Evolutionary conservation across 2,329 filamentous ascomycete species (phyloP), one percentile per base, ranked within the genome.

Genomic region (Paraconiothyrium brasiliense): DNA sequence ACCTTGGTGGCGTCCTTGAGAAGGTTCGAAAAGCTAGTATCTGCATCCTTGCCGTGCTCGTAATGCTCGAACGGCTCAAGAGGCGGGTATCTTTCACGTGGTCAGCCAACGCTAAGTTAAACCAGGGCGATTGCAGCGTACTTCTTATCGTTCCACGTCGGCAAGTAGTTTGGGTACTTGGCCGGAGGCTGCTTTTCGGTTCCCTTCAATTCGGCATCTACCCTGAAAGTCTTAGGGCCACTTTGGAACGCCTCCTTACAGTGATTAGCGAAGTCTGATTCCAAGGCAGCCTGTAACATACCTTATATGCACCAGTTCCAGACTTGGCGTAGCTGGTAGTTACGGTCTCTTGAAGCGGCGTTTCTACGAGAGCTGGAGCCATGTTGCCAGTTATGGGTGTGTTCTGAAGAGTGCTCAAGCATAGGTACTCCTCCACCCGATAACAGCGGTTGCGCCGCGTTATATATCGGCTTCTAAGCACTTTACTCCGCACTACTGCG

Each of bases 11-110:
- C 81, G n/a, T 79, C 79, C 41, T 80, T 76, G 2, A 94, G 81
- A 2, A 94, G 86, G 65, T 93, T 90, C 0, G 87, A 85, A 71
- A 90, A 93, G 1, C 82, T 80, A 1, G 86, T 81, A 72, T 94
- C 90, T 50, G 92, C 91, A 68, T 93, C 89, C 70, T 89, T 89
- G 68, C 91, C 92, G 70, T 91, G 91, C 59, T 94, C 91, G 65
- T 87, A 86, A 74, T 93, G 90, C 73, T 90, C 84, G 69, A 93
- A 94, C 0, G 85, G 86, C 64, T 89, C 80, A 8, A 92, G 83
- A 7, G 91, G 89, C 59, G 87, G 84, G 70, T 89, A 91, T 65
- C 79, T 84, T 66, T 69, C 67, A 52, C 70, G 66, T 71, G 37
- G n/a, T 68, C 13, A 63, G 61, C 59, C 37, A 41, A 41, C 10